A percentile compares a stretch with the other conserved stretches of the same genome.
phyloP scores from a whole-genome alignment of 2,329 filamentous ascomycete species.

The Ophiostoma piceae region DNA sequence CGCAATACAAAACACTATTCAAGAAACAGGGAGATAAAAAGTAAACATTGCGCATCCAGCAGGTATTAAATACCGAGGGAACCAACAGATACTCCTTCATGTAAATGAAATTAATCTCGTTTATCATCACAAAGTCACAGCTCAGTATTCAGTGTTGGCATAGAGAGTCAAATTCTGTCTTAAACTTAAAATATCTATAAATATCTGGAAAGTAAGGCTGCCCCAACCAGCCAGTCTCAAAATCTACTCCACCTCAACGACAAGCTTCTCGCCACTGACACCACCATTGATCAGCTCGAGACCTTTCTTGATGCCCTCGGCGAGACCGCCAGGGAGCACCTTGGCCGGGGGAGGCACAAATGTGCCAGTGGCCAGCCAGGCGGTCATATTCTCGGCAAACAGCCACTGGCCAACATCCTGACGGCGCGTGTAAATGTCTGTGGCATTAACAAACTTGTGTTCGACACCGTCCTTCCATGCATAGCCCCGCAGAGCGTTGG shows the following conservation, averaged over 20 bases:
- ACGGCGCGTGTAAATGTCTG: not conserved
- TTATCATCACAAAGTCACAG: no score
- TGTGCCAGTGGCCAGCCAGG: not conserved
- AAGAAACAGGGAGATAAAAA: no score
- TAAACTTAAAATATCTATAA: no score
- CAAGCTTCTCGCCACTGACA: slow-evolving; percentile 1
- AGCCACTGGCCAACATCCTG: slow-evolving; percentile 2
- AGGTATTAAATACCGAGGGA: no score
- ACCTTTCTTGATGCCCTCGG: not conserved
- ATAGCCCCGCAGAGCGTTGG: not conserved
- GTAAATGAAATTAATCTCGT: no score
- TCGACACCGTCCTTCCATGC: not conserved
- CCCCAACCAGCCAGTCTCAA: no score
- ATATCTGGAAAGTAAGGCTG: no score
- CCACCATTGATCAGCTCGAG: slow-evolving; percentile 2
- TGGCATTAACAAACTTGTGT: not conserved
- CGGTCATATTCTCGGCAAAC: not conserved
- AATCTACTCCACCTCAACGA: not conserved
- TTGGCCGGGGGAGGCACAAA: not conserved
- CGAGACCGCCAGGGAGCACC: not conserved
- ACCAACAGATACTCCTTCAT: no score
- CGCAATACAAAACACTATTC: no score
- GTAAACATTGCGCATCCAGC: no score
- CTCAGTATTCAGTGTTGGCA: no score
- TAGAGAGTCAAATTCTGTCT: no score